Conservation (phyloP, 345 rosid genomes). For the Brassica napus region Da-Ae NC_063448.1:9612501-9613000, state of each 20-base stretch:
- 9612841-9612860: not conserved
- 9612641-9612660: not conserved
- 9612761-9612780: not conserved
- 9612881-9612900: not conserved
- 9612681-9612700: not conserved
- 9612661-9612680: not conserved
- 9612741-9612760: not conserved
- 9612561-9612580: not conserved
- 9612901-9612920: slow-evolving; percentile 4
- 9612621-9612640: not conserved
- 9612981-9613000: not conserved
- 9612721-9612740: not conserved
- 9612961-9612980: not conserved
- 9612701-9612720: not conserved
- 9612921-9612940: slow-evolving; percentile 74
- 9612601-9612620: too few relatives aligned
- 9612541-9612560: not conserved
- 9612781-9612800: not conserved
- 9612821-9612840: not conserved
- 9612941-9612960: slow-evolving; percentile 58
- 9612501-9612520: not conserved
- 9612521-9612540: not conserved
- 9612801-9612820: not conserved
- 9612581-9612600: too few relatives aligned
- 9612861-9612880: not conserved